Conservation (phyloP, 2,329 filamentous ascomycete genomes). For the Alternaria arbusti region DNA sequence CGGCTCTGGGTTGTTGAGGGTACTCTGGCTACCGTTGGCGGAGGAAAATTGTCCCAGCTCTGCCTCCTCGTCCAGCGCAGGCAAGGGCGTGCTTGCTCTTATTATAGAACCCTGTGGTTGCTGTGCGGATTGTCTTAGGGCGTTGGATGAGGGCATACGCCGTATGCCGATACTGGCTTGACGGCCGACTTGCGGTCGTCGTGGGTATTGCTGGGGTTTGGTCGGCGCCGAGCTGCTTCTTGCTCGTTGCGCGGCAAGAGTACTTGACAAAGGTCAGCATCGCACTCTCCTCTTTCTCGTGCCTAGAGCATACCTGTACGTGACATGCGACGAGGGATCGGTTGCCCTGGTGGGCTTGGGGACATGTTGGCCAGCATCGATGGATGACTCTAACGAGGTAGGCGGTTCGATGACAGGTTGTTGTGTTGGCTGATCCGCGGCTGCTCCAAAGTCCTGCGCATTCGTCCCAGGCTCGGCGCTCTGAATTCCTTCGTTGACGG, state of each 20-base stretch:
- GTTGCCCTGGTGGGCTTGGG: conserved; percentile 32
- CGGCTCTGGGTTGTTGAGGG: conserved; percentile 14
- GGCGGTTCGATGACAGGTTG: conserved; percentile 39
- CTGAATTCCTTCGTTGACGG: conserved; percentile 42
- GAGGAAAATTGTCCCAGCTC: conserved; percentile 30
- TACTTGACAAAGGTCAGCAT: conserved; percentile 25
- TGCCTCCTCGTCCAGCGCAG: conserved; percentile 37
- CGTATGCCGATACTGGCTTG: conserved; percentile 48
- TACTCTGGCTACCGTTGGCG: conserved; percentile 22
- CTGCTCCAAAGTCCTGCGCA: conserved; percentile 43
- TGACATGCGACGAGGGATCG: conserved; percentile 22
- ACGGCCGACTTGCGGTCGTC: conserved; percentile 35
- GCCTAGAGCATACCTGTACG: conserved; percentile 25
- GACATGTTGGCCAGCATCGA: conserved; percentile 43
- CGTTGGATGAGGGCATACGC: conserved; percentile 37
- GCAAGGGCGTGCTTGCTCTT: conserved; percentile 34
- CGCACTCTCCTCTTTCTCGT: conserved; percentile 2
- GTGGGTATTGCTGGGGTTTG: conserved; percentile 27
- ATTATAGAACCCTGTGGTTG: conserved; percentile 28
- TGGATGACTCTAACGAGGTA: conserved; percentile 44
- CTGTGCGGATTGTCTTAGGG: conserved; percentile 29
- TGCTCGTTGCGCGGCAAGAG: conserved; percentile 20
- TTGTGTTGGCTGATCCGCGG: conserved; percentile 19
- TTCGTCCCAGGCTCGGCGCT: conserved; percentile 35
- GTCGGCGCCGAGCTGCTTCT: conserved; percentile 39